Percentiles rank a stretch among this genome's conserved stretches.
These are phyloP conservation scores for Aphanocladium album DNA, from an alignment of 2,329 filamentous ascomycete species.

Conservation along the genomic window DNA sequence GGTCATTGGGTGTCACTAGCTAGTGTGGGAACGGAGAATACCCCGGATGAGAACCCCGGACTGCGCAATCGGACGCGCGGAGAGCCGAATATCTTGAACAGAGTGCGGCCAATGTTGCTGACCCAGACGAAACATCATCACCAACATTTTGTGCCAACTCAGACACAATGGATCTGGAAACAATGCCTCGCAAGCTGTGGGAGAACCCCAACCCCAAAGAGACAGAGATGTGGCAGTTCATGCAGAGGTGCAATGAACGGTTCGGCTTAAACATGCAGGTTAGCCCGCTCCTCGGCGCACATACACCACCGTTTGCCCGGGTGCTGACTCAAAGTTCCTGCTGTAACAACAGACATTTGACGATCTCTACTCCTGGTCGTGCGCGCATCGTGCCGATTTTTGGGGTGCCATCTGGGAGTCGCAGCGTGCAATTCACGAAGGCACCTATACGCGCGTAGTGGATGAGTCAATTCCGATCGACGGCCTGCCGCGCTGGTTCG, in stretches of 20 bases:
- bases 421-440: conserved; percentile 58
- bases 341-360: conserved; percentile 50
- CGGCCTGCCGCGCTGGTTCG: conserved; percentile 70
- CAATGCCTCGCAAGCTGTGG: conserved; percentile 59
- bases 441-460: conserved; percentile 54
- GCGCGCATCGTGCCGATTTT: conserved; percentile 57
- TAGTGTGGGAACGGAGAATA: not conserved
- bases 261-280: conserved; percentile 55
- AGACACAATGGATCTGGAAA: conserved; percentile 26
- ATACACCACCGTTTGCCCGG: not conserved
- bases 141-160: not conserved
- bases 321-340: not conserved
- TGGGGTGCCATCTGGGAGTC: conserved; percentile 59
- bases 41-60: conserved; percentile 5
- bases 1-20: not conserved
- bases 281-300: conserved; percentile 15
- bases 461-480: conserved; percentile 68
- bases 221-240: conserved; percentile 63
- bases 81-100: not conserved
- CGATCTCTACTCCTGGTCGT: conserved; percentile 67
- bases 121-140: not conserved
- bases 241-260: conserved; percentile 58
- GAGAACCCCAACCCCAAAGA: conserved; percentile 57
- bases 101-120: not conserved
- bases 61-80: not conserved